Evolutionary conservation across 2,329 filamentous ascomycete species (phyloP), one percentile per base, ranked within the genome.

Genomic region (Aspergillus sp.): DNA sequence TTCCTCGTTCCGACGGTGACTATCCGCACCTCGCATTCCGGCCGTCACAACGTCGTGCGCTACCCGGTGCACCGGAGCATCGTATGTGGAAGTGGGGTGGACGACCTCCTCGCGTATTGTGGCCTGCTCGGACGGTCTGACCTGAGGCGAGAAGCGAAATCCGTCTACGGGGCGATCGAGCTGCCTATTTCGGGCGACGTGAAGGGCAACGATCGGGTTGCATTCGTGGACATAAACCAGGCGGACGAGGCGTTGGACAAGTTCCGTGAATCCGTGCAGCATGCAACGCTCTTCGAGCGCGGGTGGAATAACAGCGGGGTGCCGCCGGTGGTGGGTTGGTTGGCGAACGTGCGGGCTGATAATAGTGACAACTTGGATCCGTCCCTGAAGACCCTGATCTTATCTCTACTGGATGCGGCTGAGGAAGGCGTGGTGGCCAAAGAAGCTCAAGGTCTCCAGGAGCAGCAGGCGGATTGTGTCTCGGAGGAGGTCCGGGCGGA

Each of bases 11-110:
- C 89, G 2, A 76, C 76, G 0, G 77, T 94, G 32, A 81, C 86
- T 19, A 85, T 87, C 38, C 80, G 79, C 1, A 77, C 74, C 4
- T 82, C 84, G 9, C 76, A 75, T 50, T 80, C 79, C 10, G 82
- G 82, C 6, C 75, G 81, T 50, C 77, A 81, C 47, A 81, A 82
- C 8, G 77, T 82, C 10, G 75, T 93, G 38, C 80, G 82, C 5
- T 88, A 88, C 40, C 90, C 91, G 0, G 88, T 96, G 1, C 91
- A 97, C 62, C 86, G 83, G 61, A 81, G 84, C 1, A 68, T 96
- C 10, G 58, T 96, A 7, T 77, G 94, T 6, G 82, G 81, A 0
- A 77, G 86, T 42, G 89, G 88, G 0, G 69, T 94, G 2, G 71
- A 79, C 45, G 88, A 85, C 5, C 80, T 85, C 1, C 57, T 71